Evolutionary conservation across 2,329 filamentous ascomycete species (phyloP), one percentile per base, ranked within the genome.

Genomic region (Cladosporium velox): DNA sequence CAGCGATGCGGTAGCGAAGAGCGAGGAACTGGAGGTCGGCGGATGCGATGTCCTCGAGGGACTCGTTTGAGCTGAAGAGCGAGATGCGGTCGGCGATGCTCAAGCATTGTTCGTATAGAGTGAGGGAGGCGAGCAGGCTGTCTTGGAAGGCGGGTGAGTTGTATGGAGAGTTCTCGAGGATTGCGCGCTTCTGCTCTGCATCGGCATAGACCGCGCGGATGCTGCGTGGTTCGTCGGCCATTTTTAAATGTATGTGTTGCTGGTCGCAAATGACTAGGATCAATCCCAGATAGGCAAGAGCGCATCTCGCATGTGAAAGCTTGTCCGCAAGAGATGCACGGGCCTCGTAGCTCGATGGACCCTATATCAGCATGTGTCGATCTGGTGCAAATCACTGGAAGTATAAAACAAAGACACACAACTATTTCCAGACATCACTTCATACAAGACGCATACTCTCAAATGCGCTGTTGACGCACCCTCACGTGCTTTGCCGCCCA

Each of bases 1-100:
- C 93, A 38, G 93, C 94, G 63, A 95, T 82, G 73, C 90, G 87
- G 77, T 89, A 92, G 77, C 90, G 85, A 68, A 93, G 86, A 26
- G 92, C 85, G 68, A 99, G 85, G 77, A 94, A 91, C 80, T 92
- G 92, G 35, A 99, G 81, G 74, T 96, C 90, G n/a, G 86, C 84
- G 1, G 94, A 96, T 15, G 91, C 83, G 35, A 97, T 82, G 79
- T 99, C 95, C 68, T 99, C 95, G 47, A 94, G 79, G 0, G 87
- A 86, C 78, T 99, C 95, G 79, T 99, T 99, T 41, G 88, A 84
- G 71, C 92, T 97, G 85, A 98, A 98, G 63, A 99, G 83, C 0
- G 91, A 90, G 30, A 95, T 83, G 67, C 87, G 84, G 70, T 87
- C 83, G 69, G 91, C 87, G 65, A 91, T 86, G 67, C 86, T 82